A percentile compares a stretch with the other conserved stretches of the same genome.
These are phyloP conservation scores for Phytophthora idaei DNA, from an alignment of 352 stramenopile genomes.

Conservation along the genomic window DNA sequence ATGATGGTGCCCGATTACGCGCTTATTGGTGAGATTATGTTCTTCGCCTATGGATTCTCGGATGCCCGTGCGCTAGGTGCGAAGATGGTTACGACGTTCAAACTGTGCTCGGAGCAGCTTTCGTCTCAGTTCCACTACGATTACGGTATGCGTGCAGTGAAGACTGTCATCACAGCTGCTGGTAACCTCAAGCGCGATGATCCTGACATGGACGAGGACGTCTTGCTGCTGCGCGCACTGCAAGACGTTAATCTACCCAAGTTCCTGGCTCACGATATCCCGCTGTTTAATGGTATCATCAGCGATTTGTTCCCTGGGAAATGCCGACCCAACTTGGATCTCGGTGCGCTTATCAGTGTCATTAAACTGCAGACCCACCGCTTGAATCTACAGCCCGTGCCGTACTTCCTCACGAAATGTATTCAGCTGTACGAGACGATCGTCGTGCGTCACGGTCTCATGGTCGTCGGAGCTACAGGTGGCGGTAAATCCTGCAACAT, in stretches of 20 bases:
- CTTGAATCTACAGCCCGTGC: conserved; percentile 84
- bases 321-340: conserved; percentile 85
- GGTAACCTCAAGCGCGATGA: conserved; percentile 92
- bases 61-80: conserved; percentile 50
- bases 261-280: conserved; percentile 95
- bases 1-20: conserved; percentile 94
- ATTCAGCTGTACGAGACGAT: conserved; percentile 97
- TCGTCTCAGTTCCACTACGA: conserved; percentile 92
- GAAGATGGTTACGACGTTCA: conserved; percentile 92
- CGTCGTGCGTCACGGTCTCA: conserved; percentile 94
- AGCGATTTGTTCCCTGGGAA: conserved; percentile 95
- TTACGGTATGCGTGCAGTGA: conserved; percentile 91
- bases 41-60: conserved; percentile 87
- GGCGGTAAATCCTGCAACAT: conserved; percentile 92
- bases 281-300: conserved; percentile 96
- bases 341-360: conserved; percentile 84
- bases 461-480: conserved; percentile 93
- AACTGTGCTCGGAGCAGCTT: conserved; percentile 90
- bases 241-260: conserved; percentile 97
- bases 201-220: conserved; percentile 93
- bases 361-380: conserved; percentile 90
- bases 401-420: conserved; percentile 94
- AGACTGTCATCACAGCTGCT: conserved; percentile 89
- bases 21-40: conserved; percentile 92
- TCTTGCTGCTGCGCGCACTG: conserved; percentile 92